Conservation (phyloP, 768 basidiomycete genomes). For the Solioccasus polychromus region DNA sequence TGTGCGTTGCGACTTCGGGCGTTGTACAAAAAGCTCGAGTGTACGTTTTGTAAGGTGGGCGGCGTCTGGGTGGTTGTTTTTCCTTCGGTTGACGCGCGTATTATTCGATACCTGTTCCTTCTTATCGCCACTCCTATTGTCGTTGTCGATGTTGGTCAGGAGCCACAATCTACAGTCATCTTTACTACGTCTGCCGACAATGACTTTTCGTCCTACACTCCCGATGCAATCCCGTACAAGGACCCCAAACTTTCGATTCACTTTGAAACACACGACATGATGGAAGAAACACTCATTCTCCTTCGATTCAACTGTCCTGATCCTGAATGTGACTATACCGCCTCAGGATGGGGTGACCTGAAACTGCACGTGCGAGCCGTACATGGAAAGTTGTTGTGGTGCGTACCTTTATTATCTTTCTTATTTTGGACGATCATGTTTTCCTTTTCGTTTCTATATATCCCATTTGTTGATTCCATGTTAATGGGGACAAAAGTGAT, state of each 20-base stretch:
- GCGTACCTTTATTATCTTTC: background rate
- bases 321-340: conserved; percentile 76
- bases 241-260: conserved; percentile 72
- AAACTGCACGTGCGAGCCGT: conserved; percentile 76
- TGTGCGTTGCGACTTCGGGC: conserved; percentile 86
- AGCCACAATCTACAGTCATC: conserved; percentile 69
- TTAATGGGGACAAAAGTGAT: conserved; percentile 49
- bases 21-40: conserved; percentile 90
- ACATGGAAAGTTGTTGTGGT: conserved; percentile 86
- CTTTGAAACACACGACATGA: conserved; percentile 91
- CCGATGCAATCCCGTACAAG: conserved; percentile 56
- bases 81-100: background rate
- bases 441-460: too few relatives aligned
- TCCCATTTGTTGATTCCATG: too few relatives aligned
- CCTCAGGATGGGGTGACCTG: conserved; percentile 85
- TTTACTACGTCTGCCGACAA: conserved; percentile 68
- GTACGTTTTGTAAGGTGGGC: conserved; percentile 92
- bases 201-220: conserved; percentile 56
- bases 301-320: conserved; percentile 95
- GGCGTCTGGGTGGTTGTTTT: background rate
- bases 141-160: conserved; percentile 38
- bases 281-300: conserved; percentile 89
- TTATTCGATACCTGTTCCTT: background rate
- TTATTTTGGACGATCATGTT: too few relatives aligned
- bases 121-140: background rate